These are phyloP conservation scores for Xylaria palmicola DNA, from an alignment of 495 filamentous ascomycete species.

Conservation along the genomic window DNA sequence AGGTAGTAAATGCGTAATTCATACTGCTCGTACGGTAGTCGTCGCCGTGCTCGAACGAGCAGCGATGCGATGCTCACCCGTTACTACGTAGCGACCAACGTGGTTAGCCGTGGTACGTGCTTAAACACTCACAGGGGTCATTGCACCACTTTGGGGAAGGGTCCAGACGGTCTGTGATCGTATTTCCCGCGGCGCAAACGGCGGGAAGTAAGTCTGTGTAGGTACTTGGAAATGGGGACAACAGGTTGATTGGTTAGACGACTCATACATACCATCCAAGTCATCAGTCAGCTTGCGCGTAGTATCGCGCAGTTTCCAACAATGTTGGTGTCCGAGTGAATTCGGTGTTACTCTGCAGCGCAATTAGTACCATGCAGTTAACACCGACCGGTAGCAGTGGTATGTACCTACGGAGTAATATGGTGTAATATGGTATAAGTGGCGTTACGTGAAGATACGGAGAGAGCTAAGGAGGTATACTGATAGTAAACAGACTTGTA, in stretches of 20 bases:
- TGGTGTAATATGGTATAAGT: too few species aligned
- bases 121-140: neutral
- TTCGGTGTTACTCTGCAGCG: slow-evolving; percentile 7
- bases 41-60: neutral
- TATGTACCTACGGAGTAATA: too few species aligned
- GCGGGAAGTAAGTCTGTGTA: neutral
- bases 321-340: neutral
- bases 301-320: neutral
- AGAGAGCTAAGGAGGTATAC: too few species aligned
- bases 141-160: neutral
- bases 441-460: too few species aligned
- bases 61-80: neutral
- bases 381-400: neutral
- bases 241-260: neutral
- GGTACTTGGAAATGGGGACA: neutral
- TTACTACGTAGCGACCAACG: neutral
- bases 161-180: neutral
- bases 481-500: neutral
- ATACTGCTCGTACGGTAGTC: neutral
- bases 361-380: slow-evolving; percentile 5
- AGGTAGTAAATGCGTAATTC: neutral
- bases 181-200: slow-evolving; percentile 5
- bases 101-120: neutral
- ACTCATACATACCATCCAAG: neutral
- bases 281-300: neutral